These are phyloP conservation scores for Monosporascus sp. DNA, from an alignment of 2,329 filamentous ascomycete genomes.

Conservation along the genomic window DNA sequence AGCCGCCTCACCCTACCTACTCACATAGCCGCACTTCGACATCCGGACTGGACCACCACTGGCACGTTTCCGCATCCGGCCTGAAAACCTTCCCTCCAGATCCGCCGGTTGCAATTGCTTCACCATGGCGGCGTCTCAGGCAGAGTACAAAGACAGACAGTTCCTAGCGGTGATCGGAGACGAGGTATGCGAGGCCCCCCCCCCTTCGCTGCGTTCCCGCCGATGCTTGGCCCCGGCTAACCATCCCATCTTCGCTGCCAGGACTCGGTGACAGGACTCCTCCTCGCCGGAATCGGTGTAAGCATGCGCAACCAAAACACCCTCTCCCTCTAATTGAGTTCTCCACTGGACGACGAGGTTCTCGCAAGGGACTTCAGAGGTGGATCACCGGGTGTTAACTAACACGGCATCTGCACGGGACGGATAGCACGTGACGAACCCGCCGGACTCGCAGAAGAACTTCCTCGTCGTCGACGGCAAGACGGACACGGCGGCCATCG, in stretches of 20 bases:
- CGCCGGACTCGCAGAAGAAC: conserved; percentile 90
- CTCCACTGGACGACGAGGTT: too few species aligned
- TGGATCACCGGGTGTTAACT: too few species aligned
- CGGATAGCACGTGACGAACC: conserved; percentile 77
- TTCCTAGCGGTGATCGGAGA: conserved; percentile 98
- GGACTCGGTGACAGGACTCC: conserved; percentile 93
- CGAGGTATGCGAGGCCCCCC: conserved; percentile 55
- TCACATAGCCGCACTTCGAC: background rate
- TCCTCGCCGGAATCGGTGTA: conserved; percentile 93
- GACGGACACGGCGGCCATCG: conserved; percentile 83
- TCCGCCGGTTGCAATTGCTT: conserved; percentile 4
- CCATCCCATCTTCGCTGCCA: conserved; percentile 33
- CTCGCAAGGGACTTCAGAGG: too few species aligned
- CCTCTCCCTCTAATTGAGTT: background rate
- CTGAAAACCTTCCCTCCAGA: background rate
- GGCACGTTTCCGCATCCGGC: background rate
- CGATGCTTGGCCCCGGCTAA: conserved; percentile 1
- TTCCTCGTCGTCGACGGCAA: conserved; percentile 95
- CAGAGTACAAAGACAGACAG: conserved; percentile 76
- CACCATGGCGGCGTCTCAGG: conserved; percentile 42
- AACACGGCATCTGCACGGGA: background rate
- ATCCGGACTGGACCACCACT: background rate
- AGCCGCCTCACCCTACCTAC: background rate
- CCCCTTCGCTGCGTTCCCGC: background rate
- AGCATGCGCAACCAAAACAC: conserved; percentile 9